These are phyloP conservation scores for Echinochloa phyllopogon DNA, from an alignment of 176 grass and related monocot species.

Conservation along the genomic window DNA sequence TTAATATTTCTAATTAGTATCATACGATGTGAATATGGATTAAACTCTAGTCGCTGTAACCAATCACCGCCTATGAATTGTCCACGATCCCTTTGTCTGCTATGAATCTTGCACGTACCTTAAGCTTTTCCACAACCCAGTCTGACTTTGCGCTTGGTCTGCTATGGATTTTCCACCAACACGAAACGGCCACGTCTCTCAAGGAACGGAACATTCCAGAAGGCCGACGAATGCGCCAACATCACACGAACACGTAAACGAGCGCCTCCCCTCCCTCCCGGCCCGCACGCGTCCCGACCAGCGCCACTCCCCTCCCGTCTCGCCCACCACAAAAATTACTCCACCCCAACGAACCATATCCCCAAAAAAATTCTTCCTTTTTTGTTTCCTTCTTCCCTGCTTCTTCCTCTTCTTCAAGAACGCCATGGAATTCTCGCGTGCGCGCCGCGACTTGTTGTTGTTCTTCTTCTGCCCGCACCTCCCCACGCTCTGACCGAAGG, in stretches of 20 bases:
- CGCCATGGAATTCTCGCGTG: slow-evolving; percentile 5
- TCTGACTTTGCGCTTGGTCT: too few species aligned
- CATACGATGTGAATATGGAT: too few species aligned
- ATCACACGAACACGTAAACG: background rate
- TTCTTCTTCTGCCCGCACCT: background rate
- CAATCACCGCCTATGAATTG: too few species aligned
- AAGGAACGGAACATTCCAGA: background rate
- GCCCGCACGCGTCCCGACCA: background rate
- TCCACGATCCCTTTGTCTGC: too few species aligned
- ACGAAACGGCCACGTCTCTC: too few species aligned
- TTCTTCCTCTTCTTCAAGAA: background rate
- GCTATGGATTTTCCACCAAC: too few species aligned
- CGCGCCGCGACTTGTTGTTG: background rate
- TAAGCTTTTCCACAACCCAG: too few species aligned
- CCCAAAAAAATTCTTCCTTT: background rate
- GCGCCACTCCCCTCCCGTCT: slow-evolving; percentile 1
- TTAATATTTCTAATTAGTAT: too few species aligned
- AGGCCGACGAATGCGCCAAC: background rate
- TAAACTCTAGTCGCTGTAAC: too few species aligned
- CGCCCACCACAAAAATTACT: slow-evolving; percentile 31
- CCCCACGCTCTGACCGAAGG: background rate
- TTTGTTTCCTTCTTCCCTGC: too few species aligned
- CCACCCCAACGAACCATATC: background rate
- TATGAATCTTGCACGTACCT: too few species aligned
- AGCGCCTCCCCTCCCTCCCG: background rate